Base-by-base conservation (phyloP, 768 basidiomycete genomes). In the Rhodotorula babjevae region DNA sequence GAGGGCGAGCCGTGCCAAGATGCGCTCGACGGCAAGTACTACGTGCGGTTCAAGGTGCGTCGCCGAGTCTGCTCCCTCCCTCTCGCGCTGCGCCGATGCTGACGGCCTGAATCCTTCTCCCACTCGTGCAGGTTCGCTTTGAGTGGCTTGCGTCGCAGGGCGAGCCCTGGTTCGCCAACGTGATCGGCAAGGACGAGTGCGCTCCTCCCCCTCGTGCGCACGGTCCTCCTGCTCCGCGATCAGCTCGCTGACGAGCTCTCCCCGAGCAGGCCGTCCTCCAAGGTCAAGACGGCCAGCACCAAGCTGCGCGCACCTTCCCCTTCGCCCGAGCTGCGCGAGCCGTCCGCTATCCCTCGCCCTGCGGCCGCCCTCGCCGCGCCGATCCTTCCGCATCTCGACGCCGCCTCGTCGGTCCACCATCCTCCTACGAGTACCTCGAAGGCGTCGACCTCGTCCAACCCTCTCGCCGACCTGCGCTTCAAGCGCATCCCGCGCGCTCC, bases 141-240 rank as follows among this genome's bases (percentile, higher is more conserved):
- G 70, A 72, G 40, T 75, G 74, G 74, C 68, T 69, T 16, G 46
- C 57, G 11, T 53, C 61, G 44, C 74, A 75, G 40, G 74, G 74
- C 23, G 61, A 47, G 44, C 68, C 70, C 2, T 75, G 74, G 74
- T 75, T 75, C 47, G 50, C 5, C 2, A 25, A 67, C 23, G 44
- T 63, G n/a, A 75, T 75, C 19, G 74, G 74, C 7, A 40, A 46
- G 23, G 36, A 62, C 14, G 18, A 11, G 71, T 63, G 21, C 31
- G 61, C 50, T 52, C 16, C 33, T 55, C 14, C 25, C 59, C 5
- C 44, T 6, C 25, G n/a, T n/a, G n/a, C n/a, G n/a, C n/a, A n/a
- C n/a, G n/a, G n/a, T n/a, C n/a, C n/a, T n/a, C 46, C 36, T 53
- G 50, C 29, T 50, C 40, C 1, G 2, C 44, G 12, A 7, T 12